Percentiles rank a stretch among this genome's conserved stretches.
phyloP scores from a whole-genome alignment of 1,284 basidiomycete species.

The Marasmius oreades region DNA sequence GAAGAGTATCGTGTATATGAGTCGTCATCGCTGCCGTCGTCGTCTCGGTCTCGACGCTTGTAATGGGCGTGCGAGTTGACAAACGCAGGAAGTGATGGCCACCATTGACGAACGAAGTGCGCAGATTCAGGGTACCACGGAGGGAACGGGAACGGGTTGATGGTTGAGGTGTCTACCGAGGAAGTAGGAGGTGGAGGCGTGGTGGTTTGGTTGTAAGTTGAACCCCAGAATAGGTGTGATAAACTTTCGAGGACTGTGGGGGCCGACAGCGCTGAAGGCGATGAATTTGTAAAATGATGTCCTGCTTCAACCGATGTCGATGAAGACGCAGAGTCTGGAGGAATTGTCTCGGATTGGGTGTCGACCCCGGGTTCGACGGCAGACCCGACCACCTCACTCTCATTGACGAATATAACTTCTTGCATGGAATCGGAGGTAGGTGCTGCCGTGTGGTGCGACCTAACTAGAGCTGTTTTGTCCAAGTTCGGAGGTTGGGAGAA shows the following conservation, averaged over 20 bases:
- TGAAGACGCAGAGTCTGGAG: not conserved
- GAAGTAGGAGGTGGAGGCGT: not conserved
- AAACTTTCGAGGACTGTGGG: not conserved
- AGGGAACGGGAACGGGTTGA: slow-evolving; percentile 51
- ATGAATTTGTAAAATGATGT: not conserved
- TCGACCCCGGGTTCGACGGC: not conserved
- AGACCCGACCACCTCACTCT: not conserved
- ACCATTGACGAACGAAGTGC: slow-evolving; percentile 76
- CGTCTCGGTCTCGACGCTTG: not conserved
- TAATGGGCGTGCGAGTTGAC: slow-evolving; percentile 10
- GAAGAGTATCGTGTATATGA: not conserved
- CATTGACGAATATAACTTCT: not conserved
- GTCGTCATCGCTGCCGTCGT: not conserved
- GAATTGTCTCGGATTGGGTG: not conserved
- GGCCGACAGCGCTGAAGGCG: not conserved
- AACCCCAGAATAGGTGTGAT: not conserved
- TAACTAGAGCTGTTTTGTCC: not conserved
- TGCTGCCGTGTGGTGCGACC: not conserved
- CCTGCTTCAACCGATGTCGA: not conserved
- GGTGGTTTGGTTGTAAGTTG: not conserved
- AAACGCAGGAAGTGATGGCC: slow-evolving; percentile 54
- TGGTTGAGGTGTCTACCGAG: not conserved
- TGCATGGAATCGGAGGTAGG: not conserved
- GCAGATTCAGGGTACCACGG: slow-evolving; percentile 68
- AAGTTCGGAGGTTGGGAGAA: slow-evolving; percentile 4